Base-by-base conservation (phyloP, 108 stramenopile species). In the Nannochloropsis gaditana region DNA sequence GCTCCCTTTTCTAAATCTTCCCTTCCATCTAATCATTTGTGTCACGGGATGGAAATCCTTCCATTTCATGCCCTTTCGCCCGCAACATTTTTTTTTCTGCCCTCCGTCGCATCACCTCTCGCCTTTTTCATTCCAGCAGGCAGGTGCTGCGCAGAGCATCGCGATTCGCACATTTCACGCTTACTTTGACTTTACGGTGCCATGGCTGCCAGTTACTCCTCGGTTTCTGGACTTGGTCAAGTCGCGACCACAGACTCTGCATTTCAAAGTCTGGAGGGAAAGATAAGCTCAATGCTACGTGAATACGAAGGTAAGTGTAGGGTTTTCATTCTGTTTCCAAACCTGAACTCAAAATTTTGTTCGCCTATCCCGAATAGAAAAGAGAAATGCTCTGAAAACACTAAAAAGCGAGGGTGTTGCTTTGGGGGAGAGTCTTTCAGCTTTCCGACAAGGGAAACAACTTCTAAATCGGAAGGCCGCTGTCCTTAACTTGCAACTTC, bases 391-490 rank as follows among this genome's bases (percentile, higher is more conserved):
- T 15, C 59, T 73, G 19, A n/a, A 73, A 73, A n/a, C 31, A 31
- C 19, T 6, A 73, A 73, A n/a, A 73, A 73, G 59, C 59, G 59
- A 6, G 6, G 3, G 59, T 15, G 19, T n/a, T n/a, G 4, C 59
- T 3, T n/a, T 73, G 59, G 19, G n/a, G 59, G 59, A 73, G 3
- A n/a, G n/a, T n/a, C 59, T 73, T 73, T 15, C n/a, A n/a, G 59
- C n/a, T n/a, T 73, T 73, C 59, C 59, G 59, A 15, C 59, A 73
- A 2, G 59, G 19, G 2, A 73, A 73, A n/a, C 59, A 73, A 8
- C 59, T 73, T n/a, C 59, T 73, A 15, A 73, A 73, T n/a, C 59
- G 59, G 19, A 73, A 73, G 59, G 59, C 59, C 59, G 59, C 59
- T n/a, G 6, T 73, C 2, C 59, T 73, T 73, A 73, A 73, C 59